Evolutionary conservation across 2,329 filamentous ascomycete species (phyloP).

Genomic region (Aspergillus ibericus): DNA sequence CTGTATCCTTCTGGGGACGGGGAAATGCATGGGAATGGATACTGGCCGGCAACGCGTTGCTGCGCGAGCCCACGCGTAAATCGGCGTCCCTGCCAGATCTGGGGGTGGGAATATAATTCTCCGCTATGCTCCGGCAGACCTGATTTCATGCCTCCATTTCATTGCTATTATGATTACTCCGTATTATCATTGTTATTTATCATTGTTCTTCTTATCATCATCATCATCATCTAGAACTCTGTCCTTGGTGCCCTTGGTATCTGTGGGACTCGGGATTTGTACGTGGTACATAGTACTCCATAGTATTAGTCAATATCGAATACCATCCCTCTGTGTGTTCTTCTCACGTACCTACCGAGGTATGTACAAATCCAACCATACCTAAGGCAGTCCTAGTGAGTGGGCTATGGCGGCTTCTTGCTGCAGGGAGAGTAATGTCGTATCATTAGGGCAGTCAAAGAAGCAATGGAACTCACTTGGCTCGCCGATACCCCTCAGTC

Average conservation of each 20-base stretch:
- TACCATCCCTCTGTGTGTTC: not conserved
- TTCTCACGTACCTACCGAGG: not conserved
- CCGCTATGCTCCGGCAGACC: not conserved
- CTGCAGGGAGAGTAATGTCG: not conserved
- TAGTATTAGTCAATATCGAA: not conserved
- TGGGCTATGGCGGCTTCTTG: not conserved
- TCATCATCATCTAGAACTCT: no score
- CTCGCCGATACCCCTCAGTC: constrained; percentile 36
- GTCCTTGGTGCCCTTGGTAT: not conserved
- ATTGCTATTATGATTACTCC: no score
- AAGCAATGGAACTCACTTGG: constrained; percentile 37
- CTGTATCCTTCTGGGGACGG: not conserved
- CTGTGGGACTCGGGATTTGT: no score
- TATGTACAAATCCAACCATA: not conserved
- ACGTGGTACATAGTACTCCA: not conserved
- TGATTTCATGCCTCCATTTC: no score
- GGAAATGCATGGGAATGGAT: not conserved
- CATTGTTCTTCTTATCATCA: no score
- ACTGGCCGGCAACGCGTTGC: constrained; percentile 7
- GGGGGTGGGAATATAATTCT: not conserved
- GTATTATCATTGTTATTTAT: no score
- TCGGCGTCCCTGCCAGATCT: not conserved
- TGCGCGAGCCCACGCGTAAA: constrained; percentile 1
- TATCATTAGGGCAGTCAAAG: not conserved
- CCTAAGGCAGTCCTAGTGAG: not conserved